Evolutionary conservation across 495 filamentous ascomycete genomes (phyloP).

Genomic region (Thermochaetoides thermophila): DNA sequence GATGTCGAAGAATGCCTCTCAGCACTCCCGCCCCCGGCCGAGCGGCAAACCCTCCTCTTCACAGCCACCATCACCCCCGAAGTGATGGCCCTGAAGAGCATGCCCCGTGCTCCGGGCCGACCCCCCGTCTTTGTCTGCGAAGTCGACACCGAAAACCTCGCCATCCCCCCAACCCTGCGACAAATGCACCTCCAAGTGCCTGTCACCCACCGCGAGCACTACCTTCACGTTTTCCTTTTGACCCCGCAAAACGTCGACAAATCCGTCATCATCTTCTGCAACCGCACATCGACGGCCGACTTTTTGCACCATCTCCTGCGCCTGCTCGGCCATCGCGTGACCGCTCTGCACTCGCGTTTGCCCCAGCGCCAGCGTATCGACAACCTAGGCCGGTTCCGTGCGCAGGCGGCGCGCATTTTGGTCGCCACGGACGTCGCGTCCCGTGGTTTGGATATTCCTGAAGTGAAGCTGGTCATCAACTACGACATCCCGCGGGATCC

Average conservation of each 20-base stretch:
- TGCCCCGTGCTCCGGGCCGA: slow-evolving; percentile 48
- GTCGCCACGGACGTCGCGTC: slow-evolving; percentile 93
- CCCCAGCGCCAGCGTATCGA: slow-evolving; percentile 68
- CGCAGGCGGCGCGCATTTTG: slow-evolving; percentile 75
- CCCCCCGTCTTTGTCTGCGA: slow-evolving; percentile 79
- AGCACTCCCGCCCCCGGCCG: slow-evolving; percentile 50
- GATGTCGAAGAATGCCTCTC: slow-evolving; percentile 81
- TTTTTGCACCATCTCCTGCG: slow-evolving; percentile 75
- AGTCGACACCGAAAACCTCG: slow-evolving; percentile 57
- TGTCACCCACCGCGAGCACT: slow-evolving; percentile 81
- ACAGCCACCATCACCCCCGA: slow-evolving; percentile 93
- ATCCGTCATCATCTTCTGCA: slow-evolving; percentile 84
- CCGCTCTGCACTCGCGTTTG: slow-evolving; percentile 74
- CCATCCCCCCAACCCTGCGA: slow-evolving; percentile 63
- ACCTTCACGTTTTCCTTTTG: slow-evolving; percentile 75
- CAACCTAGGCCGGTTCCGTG: slow-evolving; percentile 84
- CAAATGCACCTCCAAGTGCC: slow-evolving; percentile 81
- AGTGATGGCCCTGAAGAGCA: slow-evolving; percentile 64
- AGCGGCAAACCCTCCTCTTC: slow-evolving; percentile 87
- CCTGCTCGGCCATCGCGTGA: slow-evolving; percentile 75
- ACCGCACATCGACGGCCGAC: slow-evolving; percentile 77
- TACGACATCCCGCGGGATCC: slow-evolving; percentile 91
- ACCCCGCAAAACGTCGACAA: slow-evolving; percentile 61
- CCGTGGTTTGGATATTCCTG: slow-evolving; percentile 91
- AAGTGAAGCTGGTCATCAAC: slow-evolving; percentile 80